Base-by-base conservation (phyloP, 768 basidiomycete species). In the Mrakia hoshinonis region DNA sequence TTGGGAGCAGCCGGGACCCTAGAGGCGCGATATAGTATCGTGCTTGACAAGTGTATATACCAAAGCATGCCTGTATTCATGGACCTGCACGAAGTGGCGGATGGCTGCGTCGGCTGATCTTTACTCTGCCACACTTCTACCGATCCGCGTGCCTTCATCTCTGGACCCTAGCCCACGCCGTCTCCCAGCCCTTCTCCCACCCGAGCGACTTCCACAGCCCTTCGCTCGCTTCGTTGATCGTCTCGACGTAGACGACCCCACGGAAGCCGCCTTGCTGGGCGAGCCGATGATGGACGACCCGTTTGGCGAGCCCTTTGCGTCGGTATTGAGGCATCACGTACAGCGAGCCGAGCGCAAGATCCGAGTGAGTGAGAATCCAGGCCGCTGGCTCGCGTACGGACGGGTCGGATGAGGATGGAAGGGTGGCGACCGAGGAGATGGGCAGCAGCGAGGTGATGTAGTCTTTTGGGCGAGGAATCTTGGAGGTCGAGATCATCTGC, bases 351-450 rank as follows among this genome's bases (percentile, higher is more conserved):
- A 68, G 38, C 12, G 67, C 55, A 18, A 9, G 29, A 39, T 68
- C 67, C 2, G 67, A 60, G 43, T 68, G 67, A 13, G 54, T 46
- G 10, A 68, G 39, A 11, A 68, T 60, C 67, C 67, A 68, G 22
- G 54, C 54, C 0, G 15, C 22, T 18, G 67, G 26, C 49, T 51
- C 49, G 34, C 29, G 29, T 10, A 34, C 22, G 55, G 29, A 13
- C 5, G 29, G 10, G 39, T 39, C 26, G 22, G 67, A 26, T 15
- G 51, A 0, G 6, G 67, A n/a, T 11, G 55, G 43, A 4, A 47
- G 18, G 12, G 58, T 22, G 58, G 34, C 58, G 58, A 39, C 39
- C 10, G 67, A 68, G 9, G 67, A 68, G 67, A 31, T 46, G 13
- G 67, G 67, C 12, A 58, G 31, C 52, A 68, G 38, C 38, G 54